Base-by-base conservation (phyloP, 805 yeast species). In the Blastobotrys mokoenaii region DNA sequence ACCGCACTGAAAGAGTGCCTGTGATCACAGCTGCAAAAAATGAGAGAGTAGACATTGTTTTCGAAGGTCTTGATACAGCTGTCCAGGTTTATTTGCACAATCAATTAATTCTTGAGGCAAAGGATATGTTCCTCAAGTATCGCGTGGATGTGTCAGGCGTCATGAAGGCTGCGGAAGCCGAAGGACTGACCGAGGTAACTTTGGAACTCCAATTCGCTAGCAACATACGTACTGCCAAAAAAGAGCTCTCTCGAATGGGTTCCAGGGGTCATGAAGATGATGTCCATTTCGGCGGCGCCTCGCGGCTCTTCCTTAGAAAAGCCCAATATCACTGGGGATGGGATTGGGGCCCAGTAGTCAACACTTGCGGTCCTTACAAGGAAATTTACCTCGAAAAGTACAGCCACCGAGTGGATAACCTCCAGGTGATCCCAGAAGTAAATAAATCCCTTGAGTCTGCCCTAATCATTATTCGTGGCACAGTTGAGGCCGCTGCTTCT, bases 251-350 rank as follows among this genome's bases (percentile, higher is more conserved):
- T n/a, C 31, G 45, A 30, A 36, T 45, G 14, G 51, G 51, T 8
- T 20, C 15, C 17, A 22, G 30, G 4, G 29, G 34, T 16, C 12
- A 30, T 3, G 35, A 12, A 6, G 17, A 16, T 3, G 20, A 14
- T 11, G 16, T 43, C 11, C 31, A 37, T n/a, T 66, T 69, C 49
- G 77, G 76, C 3, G 76, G 71, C 14, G 46, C 68, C 6, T 56
- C 64, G 34, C 59, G 79, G 27, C 53, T 68, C 46, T 67, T 68
- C 45, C 66, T 69, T 7, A 60, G 79, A 50, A 74, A 74, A 49
- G 76, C 78, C 1, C 79, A 73, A 50, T 73, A 72, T 52, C 74
- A 71, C 49, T 74, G 65, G 52, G 79, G 79, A 2, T 74, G 79
- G 79, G 79, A 74, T 55, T 74, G 79, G 79, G 79, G 77, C 11